Base-by-base conservation (phyloP, 148 eudicot species). In the Camellia granthamiana region DNA sequence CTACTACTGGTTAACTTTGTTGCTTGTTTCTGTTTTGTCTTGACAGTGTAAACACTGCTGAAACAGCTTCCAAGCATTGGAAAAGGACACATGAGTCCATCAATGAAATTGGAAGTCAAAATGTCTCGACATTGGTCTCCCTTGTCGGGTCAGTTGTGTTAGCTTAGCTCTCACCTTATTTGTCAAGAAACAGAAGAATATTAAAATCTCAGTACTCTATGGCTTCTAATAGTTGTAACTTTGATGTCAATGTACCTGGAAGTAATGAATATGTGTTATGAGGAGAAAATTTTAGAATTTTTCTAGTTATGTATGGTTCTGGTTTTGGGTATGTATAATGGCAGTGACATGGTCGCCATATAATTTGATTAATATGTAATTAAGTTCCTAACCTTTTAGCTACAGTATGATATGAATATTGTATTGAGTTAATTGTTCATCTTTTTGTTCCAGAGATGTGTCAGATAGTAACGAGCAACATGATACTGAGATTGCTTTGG, bases 61-160 rank as follows among this genome's bases (percentile, higher is more conserved):
- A 91, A 77, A 87, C 85, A 62, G 95, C 97, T 86, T 78, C 84
- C 49, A 88, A 88, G 86, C 95, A 90, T 54, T 83, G 90, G 90
- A 88, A 87, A 78, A 83, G 60, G 68, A 91, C 93, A 41, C 90
- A 94, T 15, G 90, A 85, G 49, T 84, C 95, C 15, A 80, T 94
- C 74, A 94, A 80, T 63, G 87, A 89, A 69, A 94, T 83, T 71
- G 90, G 90, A 71, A 88, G 82, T 41, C 82, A 85, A 75, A 89
- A 94, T 85, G 85, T 85, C 18, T 86, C 92, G 38, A 79, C 88
- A 51, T 49, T 92, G 79, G 88, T 60, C 41, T 87, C 95, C 30
- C 84, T 87, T 84, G 84, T 88, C 76, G 92, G 97, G 99, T 93
- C 47, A 55, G 90, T 86, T 0, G 30, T 52, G 4, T 38, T 44